Percentiles rank a stretch among this genome's conserved stretches.
Evolutionary conservation across 495 filamentous ascomycete species (phyloP).

Genomic region (Lepidopterella palustris): DNA sequence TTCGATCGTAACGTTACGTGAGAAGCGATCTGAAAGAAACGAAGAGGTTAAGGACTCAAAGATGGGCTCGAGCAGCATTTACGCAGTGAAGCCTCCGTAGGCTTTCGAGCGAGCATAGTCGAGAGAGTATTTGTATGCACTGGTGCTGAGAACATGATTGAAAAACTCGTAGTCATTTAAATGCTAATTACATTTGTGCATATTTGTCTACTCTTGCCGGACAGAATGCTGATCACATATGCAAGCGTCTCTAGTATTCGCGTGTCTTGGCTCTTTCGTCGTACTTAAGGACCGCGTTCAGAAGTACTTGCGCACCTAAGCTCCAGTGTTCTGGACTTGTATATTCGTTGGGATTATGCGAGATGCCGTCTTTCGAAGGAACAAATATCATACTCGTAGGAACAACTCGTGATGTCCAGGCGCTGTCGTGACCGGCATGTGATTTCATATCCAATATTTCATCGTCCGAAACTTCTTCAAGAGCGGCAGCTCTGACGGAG

Average conservation of each 20-base stretch:
- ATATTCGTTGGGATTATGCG: slow-evolving; percentile 29
- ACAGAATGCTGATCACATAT: no score
- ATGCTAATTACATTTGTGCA: no score
- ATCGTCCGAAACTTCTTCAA: slow-evolving; percentile 12
- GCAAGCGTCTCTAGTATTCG: slow-evolving; percentile 1
- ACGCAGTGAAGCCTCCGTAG: no score
- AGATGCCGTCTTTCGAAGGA: slow-evolving; percentile 23
- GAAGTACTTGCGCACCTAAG: slow-evolving; percentile 22
- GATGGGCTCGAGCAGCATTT: no score
- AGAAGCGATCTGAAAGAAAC: no score
- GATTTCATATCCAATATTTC: slow-evolving; percentile 23
- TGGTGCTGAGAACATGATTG: no score
- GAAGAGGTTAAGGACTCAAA: no score
- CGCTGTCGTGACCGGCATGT: slow-evolving; percentile 24
- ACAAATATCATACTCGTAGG: slow-evolving; percentile 30
- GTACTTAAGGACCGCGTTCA: slow-evolving; percentile 20
- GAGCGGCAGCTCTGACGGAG: slow-evolving; percentile 13
- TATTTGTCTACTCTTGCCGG: no score
- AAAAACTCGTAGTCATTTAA: no score
- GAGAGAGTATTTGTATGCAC: no score
- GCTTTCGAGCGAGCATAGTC: no score
- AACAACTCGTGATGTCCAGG: slow-evolving; percentile 20
- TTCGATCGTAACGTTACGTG: no score
- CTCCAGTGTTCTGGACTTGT: slow-evolving; percentile 27
- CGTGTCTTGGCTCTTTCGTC: slow-evolving; percentile 14